Percentiles rank a stretch among this genome's conserved stretches.
Conservation (phyloP, 169 alveolate genomes). For the Haemoproteus tartakovskyi region DNA sequence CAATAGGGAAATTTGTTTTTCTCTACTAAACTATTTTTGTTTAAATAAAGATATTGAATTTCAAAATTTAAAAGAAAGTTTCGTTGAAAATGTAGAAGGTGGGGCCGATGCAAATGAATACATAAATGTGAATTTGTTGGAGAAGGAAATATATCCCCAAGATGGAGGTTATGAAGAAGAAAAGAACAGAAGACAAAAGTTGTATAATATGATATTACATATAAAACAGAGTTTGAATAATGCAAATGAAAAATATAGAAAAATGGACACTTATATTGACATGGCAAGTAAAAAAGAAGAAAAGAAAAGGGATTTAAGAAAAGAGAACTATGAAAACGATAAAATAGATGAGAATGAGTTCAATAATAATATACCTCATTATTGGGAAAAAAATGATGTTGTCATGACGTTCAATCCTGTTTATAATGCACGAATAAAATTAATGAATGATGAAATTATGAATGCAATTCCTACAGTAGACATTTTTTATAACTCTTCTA, state of each 20-base stretch:
- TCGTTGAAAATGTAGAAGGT: constrained; percentile 5
- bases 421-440: constrained; percentile 47
- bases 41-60: constrained; percentile 40
- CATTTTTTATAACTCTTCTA: constrained; percentile 65
- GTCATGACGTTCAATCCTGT: constrained; percentile 49
- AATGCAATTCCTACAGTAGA: constrained; percentile 70
- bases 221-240: too few species aligned
- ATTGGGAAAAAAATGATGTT: constrained; percentile 20
- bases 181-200: constrained; percentile 1
- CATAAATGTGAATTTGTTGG: constrained; percentile 22
- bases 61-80: constrained; percentile 46
- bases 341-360: neutral
- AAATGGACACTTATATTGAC: too few species aligned
- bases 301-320: neutral
- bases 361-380: constrained; percentile 1
- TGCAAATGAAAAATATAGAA: too few species aligned
- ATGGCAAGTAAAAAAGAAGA: too few species aligned
- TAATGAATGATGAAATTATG: constrained; percentile 43
- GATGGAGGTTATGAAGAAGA: constrained; percentile 22
- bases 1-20: constrained; percentile 36
- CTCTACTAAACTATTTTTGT: constrained; percentile 46
- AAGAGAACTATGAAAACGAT: neutral
- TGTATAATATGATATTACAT: too few species aligned
- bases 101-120: constrained; percentile 51
- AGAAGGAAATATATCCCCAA: constrained; percentile 30